A percentile compares a stretch with the other conserved stretches of the same genome.
Evolutionary conservation across 1,284 basidiomycete species (phyloP).

Genomic region (Microbotryum lychnidis-dioicae): DNA sequence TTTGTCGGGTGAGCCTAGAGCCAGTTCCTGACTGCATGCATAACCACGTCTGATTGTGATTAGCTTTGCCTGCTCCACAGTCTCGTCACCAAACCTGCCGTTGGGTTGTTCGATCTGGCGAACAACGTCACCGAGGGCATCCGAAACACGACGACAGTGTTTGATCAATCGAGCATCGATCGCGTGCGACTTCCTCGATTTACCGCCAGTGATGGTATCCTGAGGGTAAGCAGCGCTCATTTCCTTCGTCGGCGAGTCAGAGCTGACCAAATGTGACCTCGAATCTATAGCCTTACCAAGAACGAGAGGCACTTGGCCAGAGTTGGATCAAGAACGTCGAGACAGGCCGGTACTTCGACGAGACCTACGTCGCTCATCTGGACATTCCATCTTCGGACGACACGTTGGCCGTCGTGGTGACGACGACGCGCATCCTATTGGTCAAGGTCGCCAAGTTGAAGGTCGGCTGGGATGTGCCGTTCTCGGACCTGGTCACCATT

Average conservation of each 20-base stretch:
- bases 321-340: slow-evolving; percentile 92
- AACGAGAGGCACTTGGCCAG: slow-evolving; percentile 85
- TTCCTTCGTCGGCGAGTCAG: neutral
- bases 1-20: slow-evolving; percentile 65
- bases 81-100: slow-evolving; percentile 89
- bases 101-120: slow-evolving; percentile 92
- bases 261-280: neutral
- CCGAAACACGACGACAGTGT: slow-evolving; percentile 96
- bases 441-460: slow-evolving; percentile 79
- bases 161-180: slow-evolving; percentile 85
- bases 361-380: slow-evolving; percentile 86
- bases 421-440: slow-evolving; percentile 65
- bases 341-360: slow-evolving; percentile 71
- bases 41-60: slow-evolving; percentile 12
- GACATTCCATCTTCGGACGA: slow-evolving; percentile 38
- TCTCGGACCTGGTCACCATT: slow-evolving; percentile 78
- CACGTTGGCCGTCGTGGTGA: slow-evolving; percentile 77
- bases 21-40: neutral
- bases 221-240: slow-evolving; percentile 53
- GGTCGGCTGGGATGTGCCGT: slow-evolving; percentile 85
- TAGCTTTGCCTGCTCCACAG: slow-evolving; percentile 42
- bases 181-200: slow-evolving; percentile 82
- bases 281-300: slow-evolving; percentile 62
- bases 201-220: slow-evolving; percentile 73
- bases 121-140: slow-evolving; percentile 95